A percentile compares a stretch with the other conserved stretches of the same genome.
These are phyloP conservation scores for Ustilago nuda DNA, from an alignment of 1,284 basidiomycete species.

Conservation along the genomic window DNA sequence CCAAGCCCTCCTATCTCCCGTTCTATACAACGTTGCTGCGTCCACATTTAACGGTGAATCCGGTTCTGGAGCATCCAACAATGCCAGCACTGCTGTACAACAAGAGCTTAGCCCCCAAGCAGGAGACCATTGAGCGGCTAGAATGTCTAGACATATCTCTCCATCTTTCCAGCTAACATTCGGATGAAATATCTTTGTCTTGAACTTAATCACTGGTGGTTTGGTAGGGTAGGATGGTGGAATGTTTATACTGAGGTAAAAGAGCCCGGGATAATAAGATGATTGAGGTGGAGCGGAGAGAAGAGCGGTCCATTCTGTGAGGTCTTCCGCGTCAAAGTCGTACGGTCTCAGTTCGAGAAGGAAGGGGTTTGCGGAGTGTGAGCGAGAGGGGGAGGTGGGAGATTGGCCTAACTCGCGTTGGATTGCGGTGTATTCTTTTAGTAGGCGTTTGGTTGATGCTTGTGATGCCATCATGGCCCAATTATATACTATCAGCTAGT, in stretches of 20 bases:
- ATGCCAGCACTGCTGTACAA: slow-evolving; percentile 64
- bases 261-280: slow-evolving; percentile 49
- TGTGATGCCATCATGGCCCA: slow-evolving; percentile 26
- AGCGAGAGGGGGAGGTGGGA: slow-evolving; percentile 9
- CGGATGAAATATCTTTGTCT: slow-evolving; percentile 65
- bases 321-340: slow-evolving; percentile 57
- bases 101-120: slow-evolving; percentile 67
- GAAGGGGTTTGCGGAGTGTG: slow-evolving; percentile 40
- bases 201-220: slow-evolving; percentile 63
- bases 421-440: slow-evolving; percentile 54
- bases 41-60: slow-evolving; percentile 69
- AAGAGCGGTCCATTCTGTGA: slow-evolving; percentile 62
- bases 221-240: slow-evolving; percentile 63
- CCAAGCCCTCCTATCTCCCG: slow-evolving; percentile 52
- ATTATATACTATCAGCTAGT: too few species aligned
- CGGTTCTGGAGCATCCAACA: slow-evolving; percentile 67
- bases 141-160: slow-evolving; percentile 69
- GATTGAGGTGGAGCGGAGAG: slow-evolving; percentile 47
- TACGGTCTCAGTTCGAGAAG: slow-evolving; percentile 58
- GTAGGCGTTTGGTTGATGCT: slow-evolving; percentile 42
- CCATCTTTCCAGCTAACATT: slow-evolving; percentile 66
- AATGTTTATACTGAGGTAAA: slow-evolving; percentile 54
- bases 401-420: slow-evolving; percentile 34
- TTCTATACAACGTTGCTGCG: slow-evolving; percentile 61
- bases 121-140: slow-evolving; percentile 66